Evolutionary conservation across 495 filamentous ascomycete species (phyloP), one percentile per base, ranked within the genome.

Genomic region (Podospora fimiseda): DNA sequence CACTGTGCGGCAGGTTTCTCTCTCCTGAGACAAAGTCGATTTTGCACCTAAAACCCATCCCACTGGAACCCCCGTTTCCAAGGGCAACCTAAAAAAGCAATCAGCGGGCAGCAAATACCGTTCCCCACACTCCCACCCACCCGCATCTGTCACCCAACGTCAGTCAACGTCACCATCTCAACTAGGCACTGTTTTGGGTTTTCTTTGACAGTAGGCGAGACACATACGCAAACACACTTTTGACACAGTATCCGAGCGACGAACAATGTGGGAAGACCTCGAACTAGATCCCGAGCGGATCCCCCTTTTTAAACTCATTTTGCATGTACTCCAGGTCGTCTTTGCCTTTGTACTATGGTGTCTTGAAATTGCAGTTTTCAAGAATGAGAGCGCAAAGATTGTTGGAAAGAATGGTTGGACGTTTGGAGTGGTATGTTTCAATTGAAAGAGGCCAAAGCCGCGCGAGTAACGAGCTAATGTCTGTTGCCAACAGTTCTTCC

Each of bases 401-500:
- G 85, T 85, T 62, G 85, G 87, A 4, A 79, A 82, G 38, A 77
- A 83, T 53, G 84, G 78, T 42, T 94, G 80, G 80, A 87, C 82
- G 49, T 91, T 91, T 61, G 83, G 76, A 50, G 66, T 92, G 76
- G 90, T 94, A 80, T 64, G 84, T 64, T 19, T 24, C 20, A 18
- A 9, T 24, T 23, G 14, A 15, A 23, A 3, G 9, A 11, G 24
- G n/a, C n/a, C n/a, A n/a, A n/a, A n/a, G n/a, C n/a, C n/a, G n/a
- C n/a, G n/a, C n/a, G n/a, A n/a, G n/a, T n/a, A n/a, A n/a, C n/a
- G n/a, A n/a, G n/a, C n/a, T n/a, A n/a, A n/a, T n/a, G n/a, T n/a
- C n/a, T n/a, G n/a, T n/a, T n/a, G n/a, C n/a, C n/a, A n/a, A 46
- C 54, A 96, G 91, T 93, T 87, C 71, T 95, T 90, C 80, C 69